Base-by-base conservation (phyloP, 2,329 filamentous ascomycete genomes). In the Dothistroma pini region DNA sequence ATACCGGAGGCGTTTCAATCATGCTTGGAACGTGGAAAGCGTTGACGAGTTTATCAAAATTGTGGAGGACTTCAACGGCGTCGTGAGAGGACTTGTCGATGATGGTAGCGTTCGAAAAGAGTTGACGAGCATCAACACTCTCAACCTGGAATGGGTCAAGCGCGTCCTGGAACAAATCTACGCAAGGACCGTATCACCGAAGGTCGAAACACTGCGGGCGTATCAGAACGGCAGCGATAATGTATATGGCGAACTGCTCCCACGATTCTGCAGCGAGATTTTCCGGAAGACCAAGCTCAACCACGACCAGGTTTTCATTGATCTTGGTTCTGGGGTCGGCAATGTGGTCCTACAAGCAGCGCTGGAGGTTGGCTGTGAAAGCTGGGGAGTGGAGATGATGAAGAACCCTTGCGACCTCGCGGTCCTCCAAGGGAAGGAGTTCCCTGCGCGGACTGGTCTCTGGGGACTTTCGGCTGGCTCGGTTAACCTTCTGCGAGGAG, bases 311-410 rank as follows among this genome's bases (percentile, higher is more conserved):
- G 86, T 96, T 41, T 97, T 99, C 74, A 88, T 99, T 62, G 95
- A 99, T 72, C 83, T 99, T 14, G 95, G 95, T 54, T 97, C 93
- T 1, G 95, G 95, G 32, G 95, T 97, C 16, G 95, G 93, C 53
- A 99, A 97, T 72, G 93, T 97, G 2, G 92, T 95, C 29, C 80
- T 99, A 55, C 95, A 99, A 75, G 92, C 93, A 1, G 95, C 95
- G 0, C 83, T 99, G 21, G 91, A 99, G 75, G 87, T 93, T 56
- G 95, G 95, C 19, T 96, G 92, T 74, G 91, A 96, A 73, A 93
- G 89, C 75, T 97, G 92, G 88, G 95, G 95, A 31, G 96, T 93
- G 70, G 95, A 99, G 76, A 91, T 96, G 83, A 96, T 97, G 91
- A 84, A 89, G 60, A 96, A 95, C 63, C 91, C 93, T 1, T 93